Base-by-base conservation (phyloP, 2,329 filamentous ascomycete species). In the Fusarium praegraminearum region DNA sequence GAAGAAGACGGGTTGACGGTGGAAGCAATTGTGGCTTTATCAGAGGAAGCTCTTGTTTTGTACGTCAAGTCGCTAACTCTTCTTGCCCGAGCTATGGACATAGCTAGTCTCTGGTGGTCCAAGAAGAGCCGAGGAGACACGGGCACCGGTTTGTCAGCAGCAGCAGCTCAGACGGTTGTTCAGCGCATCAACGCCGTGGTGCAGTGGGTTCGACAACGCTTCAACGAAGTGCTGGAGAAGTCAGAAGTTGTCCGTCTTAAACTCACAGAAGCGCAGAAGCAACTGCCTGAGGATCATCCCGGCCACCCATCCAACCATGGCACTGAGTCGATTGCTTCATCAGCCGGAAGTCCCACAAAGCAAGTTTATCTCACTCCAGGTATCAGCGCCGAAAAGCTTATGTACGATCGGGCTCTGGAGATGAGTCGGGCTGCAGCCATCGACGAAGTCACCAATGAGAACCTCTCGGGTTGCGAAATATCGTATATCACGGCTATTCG, bases 201-300 rank as follows among this genome's bases (percentile, higher is more conserved):
- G 1, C 95, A 98, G 78, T 99, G 95, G 96, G 91, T 97, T 57
- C 92, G 96, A 35, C 88, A 86, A 71, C 92, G 95, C 7, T 99
- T 99, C 85, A 99, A 99, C 77, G 96, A 98, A 78, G 96, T 97
- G 40, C 83, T 98, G 65, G 94, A 98, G 80, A 99, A 99, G 82
- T 94, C 94, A 1, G 95, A 98, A 76, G 87, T 98, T 69, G 94
- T 97, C n/a, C 92, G 93, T 47, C 84, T 94, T 47, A 97, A 94
- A 78, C 86, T 99, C 50, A 85, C 93, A 45, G 93, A 97, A 67
- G 93, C 92, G 7, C 96, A 99, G 78, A 91, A 90, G 77, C 88
- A 90, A 73, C 84, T 99, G 7, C 94, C 96, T 0, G 84, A 89
- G 49, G 92, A 96, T 72, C 95, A 99, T 73, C 91, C 94, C 1